Percentiles rank a stretch among this genome's conserved stretches.
Conservation (phyloP, 176 grass and related monocot genomes). For the Pharus latifolius region DNA sequence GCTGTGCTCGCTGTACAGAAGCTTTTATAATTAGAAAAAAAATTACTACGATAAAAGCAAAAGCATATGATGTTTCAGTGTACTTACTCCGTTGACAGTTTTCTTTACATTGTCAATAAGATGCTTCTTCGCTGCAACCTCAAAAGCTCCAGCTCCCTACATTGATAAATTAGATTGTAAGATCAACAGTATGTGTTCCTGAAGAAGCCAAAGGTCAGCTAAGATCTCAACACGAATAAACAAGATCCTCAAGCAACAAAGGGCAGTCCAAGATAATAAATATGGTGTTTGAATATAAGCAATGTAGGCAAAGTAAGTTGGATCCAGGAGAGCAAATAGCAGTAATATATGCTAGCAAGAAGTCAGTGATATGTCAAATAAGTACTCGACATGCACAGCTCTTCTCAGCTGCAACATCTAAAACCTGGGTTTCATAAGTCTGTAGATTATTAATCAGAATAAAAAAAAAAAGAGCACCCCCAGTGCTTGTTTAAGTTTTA, state of each 20-base stretch:
- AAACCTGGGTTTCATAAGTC: no score
- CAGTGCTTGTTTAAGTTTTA: no score
- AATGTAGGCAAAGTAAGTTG: no score
- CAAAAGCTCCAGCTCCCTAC: constrained; percentile 90
- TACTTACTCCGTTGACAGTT: constrained; percentile 85
- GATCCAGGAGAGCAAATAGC: no score
- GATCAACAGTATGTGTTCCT: background rate
- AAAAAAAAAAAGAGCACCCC: no score
- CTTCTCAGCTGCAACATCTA: no score
- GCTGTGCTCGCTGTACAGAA: constrained; percentile 73
- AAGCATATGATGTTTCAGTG: background rate
- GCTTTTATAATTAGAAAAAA: background rate
- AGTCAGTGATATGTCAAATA: no score
- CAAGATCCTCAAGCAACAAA: background rate
- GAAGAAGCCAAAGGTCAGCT: background rate
- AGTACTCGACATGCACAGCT: no score
- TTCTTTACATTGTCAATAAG: constrained; percentile 84
- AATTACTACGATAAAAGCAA: background rate
- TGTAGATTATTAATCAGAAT: no score
- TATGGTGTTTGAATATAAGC: background rate
- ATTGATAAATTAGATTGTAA: background rate
- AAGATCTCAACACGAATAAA: background rate
- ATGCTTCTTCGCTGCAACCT: constrained; percentile 93
- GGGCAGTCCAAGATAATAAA: background rate
- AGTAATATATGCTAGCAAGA: no score